Evolutionary conservation across 331 rosid species (phyloP), one percentile per base, ranked within the genome.

Genomic region (Cydonia oblonga): DNA sequence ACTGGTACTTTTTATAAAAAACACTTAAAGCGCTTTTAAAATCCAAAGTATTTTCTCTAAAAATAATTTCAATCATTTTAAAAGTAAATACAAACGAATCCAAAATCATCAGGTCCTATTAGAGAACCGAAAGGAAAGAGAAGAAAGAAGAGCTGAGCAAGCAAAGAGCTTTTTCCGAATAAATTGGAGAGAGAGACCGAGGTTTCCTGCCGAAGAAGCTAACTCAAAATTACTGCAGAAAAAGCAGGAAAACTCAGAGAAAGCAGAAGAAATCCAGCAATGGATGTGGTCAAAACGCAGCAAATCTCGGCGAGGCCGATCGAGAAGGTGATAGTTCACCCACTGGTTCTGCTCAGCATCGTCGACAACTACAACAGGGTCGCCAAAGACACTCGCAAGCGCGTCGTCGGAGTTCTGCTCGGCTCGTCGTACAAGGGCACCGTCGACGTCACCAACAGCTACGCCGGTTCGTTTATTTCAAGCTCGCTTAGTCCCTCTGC

Each of bases 321-420:
- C 69, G 96, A 90, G 89, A 92, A 88, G 78, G 98, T 92, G 25
- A 84, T 90, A 24, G 96, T 92, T 14, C 99, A 92, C 52, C 96
- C 98, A 0, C 79, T 92, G 5, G 96, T 90, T 70, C 79, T 88
- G 30, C 96, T 92, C 35, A 90, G 99, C 83, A 91, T 91, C 84
- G 99, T 91, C 71, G 99, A 95, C 59, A 90, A 95, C 87, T 91
- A 90, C 90, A 88, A 91, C 70, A 77, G 96, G 4, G 99, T 95
- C 30, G 99, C 96, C 67, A 91, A 90, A 53, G 97, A 95, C 85
- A 85, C 96, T 22, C 89, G 96, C 67, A 91, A 91, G 56, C 93
- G 99, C 49, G 99, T 95, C 54, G 96, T 91, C 6, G 99, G 99
- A 10, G 96, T 95, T 20, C 76, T 95, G 66, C 97, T 95, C 46